These are phyloP conservation scores for Lasiosphaeria hispida DNA, from an alignment of 495 filamentous ascomycete genomes.

Conservation along the genomic window DNA sequence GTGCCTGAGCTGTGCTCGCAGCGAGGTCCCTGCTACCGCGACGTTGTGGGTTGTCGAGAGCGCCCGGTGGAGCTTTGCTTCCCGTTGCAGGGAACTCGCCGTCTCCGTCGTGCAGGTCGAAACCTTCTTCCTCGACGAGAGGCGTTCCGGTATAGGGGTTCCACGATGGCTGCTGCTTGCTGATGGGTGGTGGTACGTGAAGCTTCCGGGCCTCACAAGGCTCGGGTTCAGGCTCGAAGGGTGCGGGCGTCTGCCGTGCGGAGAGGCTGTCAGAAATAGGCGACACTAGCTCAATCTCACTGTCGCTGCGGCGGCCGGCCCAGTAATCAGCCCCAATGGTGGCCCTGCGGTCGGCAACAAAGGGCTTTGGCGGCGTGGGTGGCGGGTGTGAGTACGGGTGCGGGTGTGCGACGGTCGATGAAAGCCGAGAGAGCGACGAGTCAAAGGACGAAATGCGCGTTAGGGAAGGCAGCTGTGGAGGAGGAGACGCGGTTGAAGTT, in stretches of 20 bases:
- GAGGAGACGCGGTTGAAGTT: conserved; percentile 10
- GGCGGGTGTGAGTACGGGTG: conserved; percentile 11
- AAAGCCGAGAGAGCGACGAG: conserved; percentile 13
- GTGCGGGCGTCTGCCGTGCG: conserved; percentile 15
- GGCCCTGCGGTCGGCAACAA: background rate
- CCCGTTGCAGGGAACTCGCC: background rate
- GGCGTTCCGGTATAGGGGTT: conserved; percentile 23
- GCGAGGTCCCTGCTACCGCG: background rate
- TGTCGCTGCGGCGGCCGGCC: conserved; percentile 4
- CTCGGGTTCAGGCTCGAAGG: conserved; percentile 16
- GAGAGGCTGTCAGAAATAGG: conserved; percentile 28
- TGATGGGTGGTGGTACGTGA: conserved; percentile 18
- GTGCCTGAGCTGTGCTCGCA: background rate
- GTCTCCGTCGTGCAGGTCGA: conserved; percentile 19
- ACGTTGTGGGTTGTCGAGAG: background rate
- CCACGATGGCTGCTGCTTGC: conserved; percentile 23
- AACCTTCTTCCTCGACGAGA: conserved; percentile 28
- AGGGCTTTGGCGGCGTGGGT: conserved; percentile 10
- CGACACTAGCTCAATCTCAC: conserved; percentile 25
- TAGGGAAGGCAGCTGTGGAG: conserved; percentile 23
- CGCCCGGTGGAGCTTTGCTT: background rate
- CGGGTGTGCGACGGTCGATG: conserved; percentile 8
- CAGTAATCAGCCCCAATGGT: background rate
- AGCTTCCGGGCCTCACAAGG: background rate
- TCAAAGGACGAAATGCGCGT: conserved; percentile 23